Base-by-base conservation (phyloP, 1,139 yeast species). In the Diutina sp. region DNA sequence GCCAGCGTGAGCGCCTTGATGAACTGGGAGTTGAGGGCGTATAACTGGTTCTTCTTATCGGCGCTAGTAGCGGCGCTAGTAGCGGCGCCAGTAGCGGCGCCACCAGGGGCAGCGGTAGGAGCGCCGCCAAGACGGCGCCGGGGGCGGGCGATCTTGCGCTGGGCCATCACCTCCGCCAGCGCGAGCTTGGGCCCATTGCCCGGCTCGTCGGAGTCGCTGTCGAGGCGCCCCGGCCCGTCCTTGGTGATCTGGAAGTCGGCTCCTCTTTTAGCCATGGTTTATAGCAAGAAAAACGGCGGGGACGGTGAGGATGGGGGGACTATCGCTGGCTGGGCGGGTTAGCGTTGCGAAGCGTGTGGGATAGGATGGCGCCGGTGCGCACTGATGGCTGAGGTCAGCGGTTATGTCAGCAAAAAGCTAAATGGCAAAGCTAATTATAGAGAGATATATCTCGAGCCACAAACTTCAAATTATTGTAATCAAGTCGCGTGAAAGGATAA, bases 61-160 rank as follows among this genome's bases (percentile, higher is more conserved):
- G 16, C 25, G 18, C 29, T 9, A 46, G 28, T 16, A 30, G 41
- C 28, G 11, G n/a, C n/a, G n/a, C n/a, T n/a, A n/a, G 29, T 29
- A 18, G 32, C 32, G 14, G 29, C n/a, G 12, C 53, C 41, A 35
- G 41, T 11, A 2, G 14, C 41, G 14, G 41, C 11, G n/a, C 14
- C 14, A 9, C 25, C 8, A 6, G 46, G 46, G 11, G 46, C n/a
- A n/a, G 41, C 41, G 8, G 25, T 28, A 18, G 14, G 14, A 16
- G 29, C 41, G 12, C 53, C 51, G n/a, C 51, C 53, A 5, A 50
- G 16, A 25, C 54, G 55, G 6, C 65, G 76, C 60, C 78, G 78
- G 14, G 91, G 90, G 66, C 79, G 77, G 30, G 87, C 73, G 56
- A 86, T 74, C 72, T 84, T 87, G 66, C 97, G 76, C 57, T 71